These are phyloP conservation scores for Amanita molliuscula DNA, from an alignment of 768 basidiomycete genomes.

Conservation along the genomic window DNA sequence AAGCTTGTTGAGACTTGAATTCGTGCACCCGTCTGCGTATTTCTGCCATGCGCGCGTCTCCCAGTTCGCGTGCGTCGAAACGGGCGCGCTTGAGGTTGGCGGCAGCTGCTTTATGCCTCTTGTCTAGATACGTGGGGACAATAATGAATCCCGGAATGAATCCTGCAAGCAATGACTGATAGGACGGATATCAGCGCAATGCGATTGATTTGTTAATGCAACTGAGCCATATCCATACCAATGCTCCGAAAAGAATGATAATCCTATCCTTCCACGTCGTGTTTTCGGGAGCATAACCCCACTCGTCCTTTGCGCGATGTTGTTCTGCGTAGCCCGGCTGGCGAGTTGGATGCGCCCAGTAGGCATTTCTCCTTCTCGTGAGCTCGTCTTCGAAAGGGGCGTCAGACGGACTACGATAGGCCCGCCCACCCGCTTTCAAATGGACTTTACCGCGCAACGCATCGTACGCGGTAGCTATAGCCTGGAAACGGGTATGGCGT, in stretches of 20 bases:
- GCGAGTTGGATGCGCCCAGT: constrained; percentile 21
- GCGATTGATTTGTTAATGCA: not conserved
- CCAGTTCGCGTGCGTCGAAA: constrained; percentile 42
- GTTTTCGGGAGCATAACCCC: constrained; percentile 29
- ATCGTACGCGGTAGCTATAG: constrained; percentile 58
- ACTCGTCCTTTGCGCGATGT: constrained; percentile 10
- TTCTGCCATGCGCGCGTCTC: constrained; percentile 39
- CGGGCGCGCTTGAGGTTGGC: constrained; percentile 51
- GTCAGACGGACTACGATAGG: not conserved
- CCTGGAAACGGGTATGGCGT: constrained; percentile 53
- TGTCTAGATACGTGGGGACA: constrained; percentile 25
- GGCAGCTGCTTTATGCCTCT: constrained; percentile 40
- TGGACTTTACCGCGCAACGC: constrained; percentile 29
- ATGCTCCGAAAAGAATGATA: constrained; percentile 35
- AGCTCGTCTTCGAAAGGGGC: constrained; percentile 45
- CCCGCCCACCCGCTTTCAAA: not conserved
- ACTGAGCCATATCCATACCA: constrained; percentile 24
- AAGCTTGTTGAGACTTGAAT: constrained; percentile 11
- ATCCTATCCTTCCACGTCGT: constrained; percentile 40
- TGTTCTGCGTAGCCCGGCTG: constrained; percentile 10
- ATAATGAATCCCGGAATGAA: constrained; percentile 32
- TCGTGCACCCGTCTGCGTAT: constrained; percentile 40
- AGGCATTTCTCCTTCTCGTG: constrained; percentile 33
- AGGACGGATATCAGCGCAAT: not conserved
- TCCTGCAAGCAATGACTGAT: constrained; percentile 23